Conservation (phyloP, 2,329 filamentous ascomycete genomes). For the Fusarium sp. region DNA sequence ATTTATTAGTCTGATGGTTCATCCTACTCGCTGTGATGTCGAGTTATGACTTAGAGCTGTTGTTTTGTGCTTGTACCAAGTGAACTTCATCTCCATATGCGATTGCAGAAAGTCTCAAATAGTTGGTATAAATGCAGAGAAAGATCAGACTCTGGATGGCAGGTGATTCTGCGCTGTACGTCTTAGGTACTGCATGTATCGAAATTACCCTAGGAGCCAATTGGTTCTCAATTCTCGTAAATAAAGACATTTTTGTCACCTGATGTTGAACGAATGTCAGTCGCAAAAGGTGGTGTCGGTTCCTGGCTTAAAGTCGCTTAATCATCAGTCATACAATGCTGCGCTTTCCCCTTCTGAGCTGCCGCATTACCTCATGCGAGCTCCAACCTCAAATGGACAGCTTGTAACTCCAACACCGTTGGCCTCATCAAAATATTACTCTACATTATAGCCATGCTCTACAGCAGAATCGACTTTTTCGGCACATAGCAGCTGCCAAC, state of each 20-base stretch:
- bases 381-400: constrained; percentile 48
- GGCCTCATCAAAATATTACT: constrained; percentile 28
- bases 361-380: constrained; percentile 48
- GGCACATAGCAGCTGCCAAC: constrained; percentile 54
- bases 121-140: not conserved
- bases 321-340: constrained; percentile 4
- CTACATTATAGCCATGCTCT: constrained; percentile 49
- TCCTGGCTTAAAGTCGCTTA: constrained; percentile 8
- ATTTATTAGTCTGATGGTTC: not conserved
- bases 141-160: no score
- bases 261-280: not conserved
- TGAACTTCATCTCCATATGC: not conserved
- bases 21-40: no score
- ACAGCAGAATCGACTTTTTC: constrained; percentile 35
- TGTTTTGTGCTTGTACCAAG: not conserved
- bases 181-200: not conserved
- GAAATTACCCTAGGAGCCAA: not conserved
- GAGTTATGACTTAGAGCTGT: no score
- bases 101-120: not conserved
- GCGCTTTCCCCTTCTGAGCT: constrained; percentile 24
- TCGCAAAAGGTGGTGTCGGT: not conserved
- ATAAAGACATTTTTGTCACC: not conserved
- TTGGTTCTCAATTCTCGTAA: not conserved
- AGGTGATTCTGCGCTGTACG: not conserved
- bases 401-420: constrained; percentile 45